Base-by-base conservation (phyloP, 345 rosid species). In the Aquilaria sinensis region DNA sequence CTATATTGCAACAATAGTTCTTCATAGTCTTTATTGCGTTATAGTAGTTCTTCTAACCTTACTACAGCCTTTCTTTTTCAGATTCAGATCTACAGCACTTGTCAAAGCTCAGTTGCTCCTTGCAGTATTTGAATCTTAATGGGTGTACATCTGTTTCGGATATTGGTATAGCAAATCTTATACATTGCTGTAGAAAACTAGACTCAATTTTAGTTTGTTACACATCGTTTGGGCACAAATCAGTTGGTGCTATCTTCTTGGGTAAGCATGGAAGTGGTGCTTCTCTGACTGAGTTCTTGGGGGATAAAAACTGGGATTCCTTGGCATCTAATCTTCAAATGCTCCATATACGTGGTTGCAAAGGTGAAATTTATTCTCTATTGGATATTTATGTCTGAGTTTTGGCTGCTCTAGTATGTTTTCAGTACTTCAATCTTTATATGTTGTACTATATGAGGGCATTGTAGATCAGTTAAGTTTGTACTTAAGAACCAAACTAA, bases 271-370 rank as follows among this genome's bases (percentile, higher is more conserved):
- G 57, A 54, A 51, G 61, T 57, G 70, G 63, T 62, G 68, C 61
- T 71, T 64, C 78, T 77, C 58, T 60, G 59, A 50, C 58, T 65
- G 16, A 65, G 33, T 34, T 30, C 50, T 3, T 10, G 45, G 80
- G 60, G 65, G 63, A 78, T 62, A 69, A 71, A 48, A 56, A 70
- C 71, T 63, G 60, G 53, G 58, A 69, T 64, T 63, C 80, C 1
- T 47, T 77, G 77, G 86, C 89, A 48, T 60, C 68, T 52, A 78
- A 75, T 66, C 85, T 90, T 78, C 82, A 80, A 70, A 75, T 58
- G 34, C 79, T 90, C 67, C 97, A 90, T 70, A 78, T 90, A 75
- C 85, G 87, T 62, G 83, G 83, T 60, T 90, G 96, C 74, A 77
- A 78, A 57, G 84, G 97, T 90, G 53, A 76, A 83, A 59, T 37